phyloP scores from a whole-genome alignment of 2,329 filamentous ascomycete genomes.

The Coniochaeta prunicola region DNA sequence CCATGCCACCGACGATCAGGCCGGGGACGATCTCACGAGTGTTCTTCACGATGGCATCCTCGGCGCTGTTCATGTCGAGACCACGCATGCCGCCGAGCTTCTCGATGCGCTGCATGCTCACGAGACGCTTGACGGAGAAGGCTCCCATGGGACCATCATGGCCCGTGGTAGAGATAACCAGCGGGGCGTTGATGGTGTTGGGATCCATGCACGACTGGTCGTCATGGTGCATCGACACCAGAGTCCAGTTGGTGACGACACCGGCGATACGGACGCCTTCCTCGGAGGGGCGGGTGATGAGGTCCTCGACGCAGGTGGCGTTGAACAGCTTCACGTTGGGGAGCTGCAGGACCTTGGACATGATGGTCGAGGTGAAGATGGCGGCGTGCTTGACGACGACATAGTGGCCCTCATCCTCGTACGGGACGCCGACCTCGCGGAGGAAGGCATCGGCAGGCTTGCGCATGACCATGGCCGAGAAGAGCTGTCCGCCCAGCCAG shows the following conservation, averaged over 20 bases:
- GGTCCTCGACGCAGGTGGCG: slow-evolving; percentile 83
- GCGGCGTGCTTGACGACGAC: slow-evolving; percentile 93
- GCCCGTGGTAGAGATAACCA: slow-evolving; percentile 84
- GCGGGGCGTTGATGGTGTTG: slow-evolving; percentile 89
- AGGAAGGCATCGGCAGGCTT: slow-evolving; percentile 86
- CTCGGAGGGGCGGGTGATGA: slow-evolving; percentile 68
- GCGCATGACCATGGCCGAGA: slow-evolving; percentile 92
- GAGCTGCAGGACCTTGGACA: slow-evolving; percentile 75
- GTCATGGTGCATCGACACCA: slow-evolving; percentile 80
- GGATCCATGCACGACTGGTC: slow-evolving; percentile 96
- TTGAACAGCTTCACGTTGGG: slow-evolving; percentile 97
- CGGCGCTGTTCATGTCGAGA: slow-evolving; percentile 83
- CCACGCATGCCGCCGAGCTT: slow-evolving; percentile 88
- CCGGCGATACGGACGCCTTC: slow-evolving; percentile 66
- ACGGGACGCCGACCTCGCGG: slow-evolving; percentile 71
- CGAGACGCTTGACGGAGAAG: slow-evolving; percentile 84
- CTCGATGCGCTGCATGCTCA: slow-evolving; percentile 77
- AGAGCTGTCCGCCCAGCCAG: slow-evolving; percentile 90
- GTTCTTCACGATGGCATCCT: slow-evolving; percentile 89
- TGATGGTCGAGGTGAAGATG: slow-evolving; percentile 81
- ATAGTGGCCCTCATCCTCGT: slow-evolving; percentile 80
- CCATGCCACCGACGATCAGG: slow-evolving; percentile 91
- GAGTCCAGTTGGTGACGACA: slow-evolving; percentile 93
- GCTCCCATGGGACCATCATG: slow-evolving; percentile 89
- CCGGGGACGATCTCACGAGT: slow-evolving; percentile 84